Evolutionary conservation across 2,329 filamentous ascomycete species (phyloP), one percentile per base, ranked within the genome.

Genomic region (Cytospora piceicola): DNA sequence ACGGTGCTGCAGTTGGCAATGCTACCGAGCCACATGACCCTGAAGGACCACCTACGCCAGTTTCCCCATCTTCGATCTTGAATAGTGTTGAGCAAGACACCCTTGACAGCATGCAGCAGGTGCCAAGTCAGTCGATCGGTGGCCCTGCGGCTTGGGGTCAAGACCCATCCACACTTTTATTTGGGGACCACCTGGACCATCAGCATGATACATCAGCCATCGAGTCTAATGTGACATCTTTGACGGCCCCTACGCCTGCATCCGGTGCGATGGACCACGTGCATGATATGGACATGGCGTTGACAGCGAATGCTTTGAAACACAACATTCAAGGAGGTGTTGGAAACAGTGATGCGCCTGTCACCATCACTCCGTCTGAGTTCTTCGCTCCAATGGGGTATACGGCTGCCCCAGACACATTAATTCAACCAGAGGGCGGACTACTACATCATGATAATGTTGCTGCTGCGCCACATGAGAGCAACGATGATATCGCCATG

Each of bases 21-120:
- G 22, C 17, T 6, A 39, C 12, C 51, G 58, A 17, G 32, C 22
- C 27, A 15, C 51, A 24, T 24, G 27, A 39, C 29, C 39, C 17
- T 20, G 58, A 63, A 24, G 59, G 58, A n/a, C 66, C 57, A 4
- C 63, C 58, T 36, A 57, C 66, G 24, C 66, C 63, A 24, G 59
- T 63, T 29, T 67, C 67, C 22, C 65, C 67, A 12, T 62, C 67
- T n/a, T 49, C 56, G 15, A 67, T 68, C 15, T n/a, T 68, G 17
- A 65, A 59, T 30, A 68, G 61, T 24, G 67, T 68, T 20, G 67
- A 68, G 29, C 61, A 62, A 24, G 67, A 67, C 14, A 36, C 58
- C 12, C 29, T 58, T 24, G 61, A 66, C n/a, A 61, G 61, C 46
- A 22, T 54, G 14, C 56, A 51, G 6, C 58, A 58, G 1, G 46